Conservation (phyloP, 805 yeast species). For the Sugiyamaella boreocaroliniensis region DNA sequence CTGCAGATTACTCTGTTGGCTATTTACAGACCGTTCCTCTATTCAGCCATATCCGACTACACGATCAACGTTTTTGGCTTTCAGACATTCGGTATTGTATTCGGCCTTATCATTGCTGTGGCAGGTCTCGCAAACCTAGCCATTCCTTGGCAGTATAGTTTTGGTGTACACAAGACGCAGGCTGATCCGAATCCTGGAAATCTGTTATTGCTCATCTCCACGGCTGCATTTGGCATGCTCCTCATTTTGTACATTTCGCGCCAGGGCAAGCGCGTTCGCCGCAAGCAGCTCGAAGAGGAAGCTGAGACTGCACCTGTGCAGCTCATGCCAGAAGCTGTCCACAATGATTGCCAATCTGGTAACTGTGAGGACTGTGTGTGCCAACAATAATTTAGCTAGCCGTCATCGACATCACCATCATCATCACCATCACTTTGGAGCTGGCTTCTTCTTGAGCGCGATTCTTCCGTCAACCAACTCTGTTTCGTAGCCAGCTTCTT, state of each 20-base stretch:
- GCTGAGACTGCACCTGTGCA: slow-evolving; percentile 51
- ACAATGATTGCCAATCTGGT: slow-evolving; percentile 7
- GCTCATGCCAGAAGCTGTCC: slow-evolving; percentile 25
- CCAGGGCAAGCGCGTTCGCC: slow-evolving; percentile 39
- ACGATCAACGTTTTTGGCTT: slow-evolving; percentile 92
- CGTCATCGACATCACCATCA: not conserved
- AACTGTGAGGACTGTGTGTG: slow-evolving; percentile 18
- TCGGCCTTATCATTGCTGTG: slow-evolving; percentile 76
- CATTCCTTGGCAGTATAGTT: slow-evolving; percentile 61
- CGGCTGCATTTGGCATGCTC: slow-evolving; percentile 24
- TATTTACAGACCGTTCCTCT: slow-evolving; percentile 82
- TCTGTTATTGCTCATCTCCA: slow-evolving; percentile 44
- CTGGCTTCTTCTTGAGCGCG: slow-evolving; percentile 35
- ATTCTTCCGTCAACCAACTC: slow-evolving; percentile 68
- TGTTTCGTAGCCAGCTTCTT: slow-evolving; percentile 71
- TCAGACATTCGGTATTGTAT: slow-evolving; percentile 83
- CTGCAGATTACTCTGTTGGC: slow-evolving; percentile 68
- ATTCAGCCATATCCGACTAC: slow-evolving; percentile 87
- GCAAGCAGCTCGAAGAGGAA: slow-evolving; percentile 51
- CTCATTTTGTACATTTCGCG: slow-evolving; percentile 27
- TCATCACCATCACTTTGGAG: not conserved
- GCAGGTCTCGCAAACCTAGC: slow-evolving; percentile 74
- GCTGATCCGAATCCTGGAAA: slow-evolving; percentile 82
- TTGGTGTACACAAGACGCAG: slow-evolving; percentile 60
- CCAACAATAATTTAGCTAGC: slow-evolving; percentile 7